phyloP scores from a whole-genome alignment of 2,329 filamentous ascomycete species.

The Aspergillus aculeatus region DNA sequence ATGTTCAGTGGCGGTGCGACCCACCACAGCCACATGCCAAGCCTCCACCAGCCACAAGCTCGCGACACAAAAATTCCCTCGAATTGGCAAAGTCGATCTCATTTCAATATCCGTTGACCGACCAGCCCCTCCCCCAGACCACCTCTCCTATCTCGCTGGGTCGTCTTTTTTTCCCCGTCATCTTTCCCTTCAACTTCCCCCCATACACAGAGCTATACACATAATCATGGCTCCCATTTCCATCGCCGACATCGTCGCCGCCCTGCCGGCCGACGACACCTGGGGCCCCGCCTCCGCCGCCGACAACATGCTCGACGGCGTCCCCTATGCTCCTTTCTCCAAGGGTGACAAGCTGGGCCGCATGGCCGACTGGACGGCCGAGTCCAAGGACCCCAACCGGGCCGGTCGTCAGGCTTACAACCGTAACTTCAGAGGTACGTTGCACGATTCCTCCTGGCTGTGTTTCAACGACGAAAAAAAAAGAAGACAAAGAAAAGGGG shows the following conservation, averaged over 20 bases:
- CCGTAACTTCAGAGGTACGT: constrained; percentile 82
- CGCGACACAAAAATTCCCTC: constrained; percentile 23
- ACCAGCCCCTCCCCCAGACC: constrained; percentile 10
- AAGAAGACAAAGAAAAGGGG: neutral
- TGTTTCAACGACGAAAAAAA: too few species aligned
- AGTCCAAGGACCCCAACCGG: constrained; percentile 72
- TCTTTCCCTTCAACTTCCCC: neutral
- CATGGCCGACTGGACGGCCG: constrained; percentile 97
- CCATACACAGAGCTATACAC: constrained; percentile 12
- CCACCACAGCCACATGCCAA: constrained; percentile 12
- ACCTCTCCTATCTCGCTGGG: neutral
- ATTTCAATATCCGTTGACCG: constrained; percentile 18
- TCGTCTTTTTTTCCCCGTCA: neutral
- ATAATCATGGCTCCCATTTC: constrained; percentile 53
- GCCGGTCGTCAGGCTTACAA: constrained; percentile 86
- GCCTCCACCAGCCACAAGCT: constrained; percentile 16
- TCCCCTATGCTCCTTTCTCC: constrained; percentile 96
- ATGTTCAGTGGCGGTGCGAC: constrained; percentile 2
- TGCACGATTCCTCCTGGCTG: neutral
- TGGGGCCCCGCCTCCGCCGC: constrained; percentile 84
- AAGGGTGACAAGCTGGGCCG: constrained; percentile 98
- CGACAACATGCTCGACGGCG: constrained; percentile 88
- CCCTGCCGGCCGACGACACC: constrained; percentile 70
- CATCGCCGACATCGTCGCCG: constrained; percentile 66
- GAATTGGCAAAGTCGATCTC: neutral